These are phyloP conservation scores for Cryptosporidium canis DNA, from an alignment of 169 alveolate species.

Conservation along the genomic window DNA sequence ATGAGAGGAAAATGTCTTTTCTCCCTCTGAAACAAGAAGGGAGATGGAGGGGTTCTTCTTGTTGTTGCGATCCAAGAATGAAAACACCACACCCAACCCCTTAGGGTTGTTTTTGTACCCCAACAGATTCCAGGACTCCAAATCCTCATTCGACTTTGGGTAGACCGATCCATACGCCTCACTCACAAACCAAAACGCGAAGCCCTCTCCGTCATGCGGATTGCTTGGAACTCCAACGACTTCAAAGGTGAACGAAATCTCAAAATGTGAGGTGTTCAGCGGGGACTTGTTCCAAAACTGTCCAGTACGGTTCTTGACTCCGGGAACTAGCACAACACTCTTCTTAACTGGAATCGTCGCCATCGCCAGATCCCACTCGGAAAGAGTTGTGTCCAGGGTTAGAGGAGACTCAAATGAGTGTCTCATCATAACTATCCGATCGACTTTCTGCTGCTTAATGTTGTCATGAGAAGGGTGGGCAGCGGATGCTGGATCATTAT, in stretches of 20 bases:
- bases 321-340: constrained; percentile 77
- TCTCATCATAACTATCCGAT: constrained; percentile 54
- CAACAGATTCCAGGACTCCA: constrained; percentile 73
- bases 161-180: constrained; percentile 74
- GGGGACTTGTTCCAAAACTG: constrained; percentile 80
- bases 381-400: constrained; percentile 64
- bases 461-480: constrained; percentile 70
- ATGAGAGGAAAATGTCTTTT: neutral
- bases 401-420: constrained; percentile 70
- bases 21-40: constrained; percentile 57
- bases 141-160: constrained; percentile 75
- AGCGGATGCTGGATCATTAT: constrained; percentile 42
- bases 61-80: constrained; percentile 68
- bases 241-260: constrained; percentile 75
- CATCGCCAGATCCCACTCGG: constrained; percentile 78
- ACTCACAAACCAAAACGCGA: constrained; percentile 79
- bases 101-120: constrained; percentile 78
- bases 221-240: constrained; percentile 65
- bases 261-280: constrained; percentile 75
- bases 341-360: constrained; percentile 77
- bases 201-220: constrained; percentile 74
- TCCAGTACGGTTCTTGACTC: constrained; percentile 76
- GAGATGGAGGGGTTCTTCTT: constrained; percentile 78
- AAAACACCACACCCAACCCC: constrained; percentile 78
- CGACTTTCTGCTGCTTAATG: constrained; percentile 59